phyloP scores from a whole-genome alignment of 306 rosid genomes.

The Luffa acutangula region DNA sequence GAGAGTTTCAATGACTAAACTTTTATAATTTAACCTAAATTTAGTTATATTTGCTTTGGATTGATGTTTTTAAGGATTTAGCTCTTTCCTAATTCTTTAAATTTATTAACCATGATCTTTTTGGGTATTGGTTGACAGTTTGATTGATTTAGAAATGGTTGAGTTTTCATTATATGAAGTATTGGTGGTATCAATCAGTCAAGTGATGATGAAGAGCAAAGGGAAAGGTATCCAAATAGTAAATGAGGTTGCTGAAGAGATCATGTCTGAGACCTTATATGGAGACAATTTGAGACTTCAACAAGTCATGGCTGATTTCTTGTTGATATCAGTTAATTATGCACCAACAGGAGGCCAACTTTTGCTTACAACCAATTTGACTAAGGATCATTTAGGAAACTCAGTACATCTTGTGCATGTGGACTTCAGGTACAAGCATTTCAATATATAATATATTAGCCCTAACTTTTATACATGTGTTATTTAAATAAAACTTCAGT shows the following conservation, averaged over 20 bases:
- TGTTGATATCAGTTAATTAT: constrained; percentile 41
- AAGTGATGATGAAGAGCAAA: constrained; percentile 54
- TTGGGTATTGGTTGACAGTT: constrained; percentile 25
- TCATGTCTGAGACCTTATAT: constrained; percentile 40
- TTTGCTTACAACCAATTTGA: constrained; percentile 40
- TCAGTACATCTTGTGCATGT: constrained; percentile 68
- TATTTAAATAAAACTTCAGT: no score
- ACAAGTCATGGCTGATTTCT: constrained; percentile 73
- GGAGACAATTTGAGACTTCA: constrained; percentile 86
- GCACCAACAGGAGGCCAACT: constrained; percentile 66
- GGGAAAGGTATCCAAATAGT: constrained; percentile 41
- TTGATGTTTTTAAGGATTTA: no score
- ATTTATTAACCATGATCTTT: no score
- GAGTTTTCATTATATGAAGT: constrained; percentile 73
- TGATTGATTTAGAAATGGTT: constrained; percentile 78
- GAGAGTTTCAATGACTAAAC: no score
- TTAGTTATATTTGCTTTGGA: no score
- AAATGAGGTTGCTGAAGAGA: constrained; percentile 43
- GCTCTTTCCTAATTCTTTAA: no score
- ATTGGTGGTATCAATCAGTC: constrained; percentile 59
- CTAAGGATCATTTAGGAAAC: constrained; percentile 57
- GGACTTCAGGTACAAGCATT: constrained; percentile 54
- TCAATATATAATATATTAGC: no score
- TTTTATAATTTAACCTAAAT: no score
- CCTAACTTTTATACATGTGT: background rate